Conservation (phyloP, 208 protist genomes). For the Trypanosoma mega region DNA sequence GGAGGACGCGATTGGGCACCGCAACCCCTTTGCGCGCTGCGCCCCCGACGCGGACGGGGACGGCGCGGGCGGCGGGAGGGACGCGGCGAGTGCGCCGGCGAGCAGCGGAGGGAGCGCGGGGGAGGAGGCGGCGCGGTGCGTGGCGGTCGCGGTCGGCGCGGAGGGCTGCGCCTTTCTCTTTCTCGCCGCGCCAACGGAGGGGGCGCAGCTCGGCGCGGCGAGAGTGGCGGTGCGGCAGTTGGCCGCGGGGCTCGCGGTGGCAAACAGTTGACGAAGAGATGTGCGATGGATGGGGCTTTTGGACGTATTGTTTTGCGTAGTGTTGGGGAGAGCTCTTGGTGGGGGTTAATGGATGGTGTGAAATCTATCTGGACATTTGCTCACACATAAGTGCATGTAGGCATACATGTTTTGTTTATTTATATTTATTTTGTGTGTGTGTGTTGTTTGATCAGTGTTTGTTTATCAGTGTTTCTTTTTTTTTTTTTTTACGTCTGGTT, state of each 20-base stretch:
- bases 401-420: slow-evolving; percentile 3
- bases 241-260: slow-evolving; percentile 41
- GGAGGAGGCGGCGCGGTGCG: slow-evolving; percentile 45
- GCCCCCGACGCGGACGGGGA: neutral
- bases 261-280: neutral
- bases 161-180: slow-evolving; percentile 73
- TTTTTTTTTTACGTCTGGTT: neutral
- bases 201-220: slow-evolving; percentile 32
- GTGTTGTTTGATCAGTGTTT: neutral
- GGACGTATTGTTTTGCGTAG: no score
- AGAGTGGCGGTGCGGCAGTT: slow-evolving; percentile 48
- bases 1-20: slow-evolving; percentile 63
- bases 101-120: slow-evolving; percentile 32
- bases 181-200: slow-evolving; percentile 37
- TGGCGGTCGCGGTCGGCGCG: slow-evolving; percentile 55
- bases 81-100: slow-evolving; percentile 8
- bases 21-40: slow-evolving; percentile 62
- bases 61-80: neutral
- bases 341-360: no score
- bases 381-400: no score
- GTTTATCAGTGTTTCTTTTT: neutral
- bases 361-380: no score
- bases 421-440: slow-evolving; percentile 4
- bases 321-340: no score
- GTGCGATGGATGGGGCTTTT: no score